A percentile compares a stretch with the other conserved stretches of the same genome.
Evolutionary conservation across 2,329 filamentous ascomycete genomes (phyloP).

Genomic region (Zasmidium citrigriseum): DNA sequence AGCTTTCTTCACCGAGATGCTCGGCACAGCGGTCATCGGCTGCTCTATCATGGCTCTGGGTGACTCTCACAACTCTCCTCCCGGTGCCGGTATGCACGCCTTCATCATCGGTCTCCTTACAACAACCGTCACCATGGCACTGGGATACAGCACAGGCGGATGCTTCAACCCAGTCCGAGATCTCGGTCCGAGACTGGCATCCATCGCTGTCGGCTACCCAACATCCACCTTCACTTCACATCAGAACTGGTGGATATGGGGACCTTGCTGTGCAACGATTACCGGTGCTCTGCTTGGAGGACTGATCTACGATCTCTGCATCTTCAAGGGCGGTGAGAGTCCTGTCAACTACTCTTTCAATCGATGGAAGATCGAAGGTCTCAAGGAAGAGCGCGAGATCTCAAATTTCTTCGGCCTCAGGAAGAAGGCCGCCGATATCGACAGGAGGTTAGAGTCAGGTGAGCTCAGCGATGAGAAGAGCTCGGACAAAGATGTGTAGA

Average conservation of each 20-base stretch:
- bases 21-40: constrained; percentile 37
- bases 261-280: constrained; percentile 44
- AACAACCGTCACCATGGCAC: constrained; percentile 40
- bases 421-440: constrained; percentile 17
- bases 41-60: constrained; percentile 44
- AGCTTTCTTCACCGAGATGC: constrained; percentile 50
- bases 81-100: constrained; percentile 54
- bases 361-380: constrained; percentile 25
- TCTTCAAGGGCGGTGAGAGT: constrained; percentile 53
- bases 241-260: constrained; percentile 51
- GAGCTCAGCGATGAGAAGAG: constrained; percentile 5
- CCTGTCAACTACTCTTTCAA: constrained; percentile 52
- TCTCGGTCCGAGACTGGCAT: constrained; percentile 52
- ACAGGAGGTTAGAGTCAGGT: constrained; percentile 19
- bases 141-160: constrained; percentile 51
- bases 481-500: constrained; percentile 13
- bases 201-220: constrained; percentile 49
- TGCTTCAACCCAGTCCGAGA: constrained; percentile 54
- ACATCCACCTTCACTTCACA: constrained; percentile 33
- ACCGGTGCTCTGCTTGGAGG: constrained; percentile 46
- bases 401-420: constrained; percentile 18
- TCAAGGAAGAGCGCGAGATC: constrained; percentile 23
- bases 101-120: constrained; percentile 51
- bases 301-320: constrained; percentile 52
- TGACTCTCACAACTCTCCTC: constrained; percentile 30